Evolutionary conservation across 2,329 filamentous ascomycete species (phyloP).

Genomic region (Ophiostoma fasciatum): DNA sequence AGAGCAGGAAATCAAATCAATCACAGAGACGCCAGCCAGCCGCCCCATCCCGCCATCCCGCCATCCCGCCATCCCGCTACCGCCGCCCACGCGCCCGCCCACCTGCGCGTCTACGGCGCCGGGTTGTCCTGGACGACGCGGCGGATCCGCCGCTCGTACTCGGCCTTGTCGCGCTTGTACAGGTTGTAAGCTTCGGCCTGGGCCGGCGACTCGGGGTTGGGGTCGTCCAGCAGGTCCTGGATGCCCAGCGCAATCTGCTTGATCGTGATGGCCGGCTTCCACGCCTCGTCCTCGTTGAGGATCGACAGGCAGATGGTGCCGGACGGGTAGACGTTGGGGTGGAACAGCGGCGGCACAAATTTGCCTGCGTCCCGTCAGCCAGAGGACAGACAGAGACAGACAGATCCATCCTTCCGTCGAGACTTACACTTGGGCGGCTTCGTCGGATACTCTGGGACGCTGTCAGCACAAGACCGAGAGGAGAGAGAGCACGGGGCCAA

Average conservation of each 20-base stretch:
- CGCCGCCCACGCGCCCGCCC: too few relatives aligned
- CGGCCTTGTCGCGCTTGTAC: slow-evolving; percentile 75
- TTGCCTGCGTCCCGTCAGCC: slow-evolving; percentile 50
- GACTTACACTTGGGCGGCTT: slow-evolving; percentile 93
- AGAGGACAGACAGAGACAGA: background rate
- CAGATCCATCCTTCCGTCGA: background rate
- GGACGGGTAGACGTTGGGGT: slow-evolving; percentile 96
- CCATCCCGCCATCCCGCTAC: too few relatives aligned
- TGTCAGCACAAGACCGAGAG: slow-evolving; percentile 10
- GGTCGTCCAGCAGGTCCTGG: slow-evolving; percentile 88
- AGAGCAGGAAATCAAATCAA: too few relatives aligned
- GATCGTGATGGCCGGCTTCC: slow-evolving; percentile 97
- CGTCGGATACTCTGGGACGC: slow-evolving; percentile 72
- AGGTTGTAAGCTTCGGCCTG: slow-evolving; percentile 96
- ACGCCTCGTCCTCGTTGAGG: slow-evolving; percentile 93
- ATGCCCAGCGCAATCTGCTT: slow-evolving; percentile 96
- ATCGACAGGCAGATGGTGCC: slow-evolving; percentile 96
- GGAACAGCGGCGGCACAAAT: slow-evolving; percentile 90
- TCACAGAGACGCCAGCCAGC: too few relatives aligned
- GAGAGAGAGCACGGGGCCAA: background rate
- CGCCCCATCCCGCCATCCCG: too few relatives aligned
- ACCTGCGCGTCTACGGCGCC: too few relatives aligned
- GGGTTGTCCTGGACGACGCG: slow-evolving; percentile 84
- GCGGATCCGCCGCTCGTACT: slow-evolving; percentile 80
- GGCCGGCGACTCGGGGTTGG: slow-evolving; percentile 90